Conservation (phyloP, 768 basidiomycete species). For the Trametes maxima region DNA sequence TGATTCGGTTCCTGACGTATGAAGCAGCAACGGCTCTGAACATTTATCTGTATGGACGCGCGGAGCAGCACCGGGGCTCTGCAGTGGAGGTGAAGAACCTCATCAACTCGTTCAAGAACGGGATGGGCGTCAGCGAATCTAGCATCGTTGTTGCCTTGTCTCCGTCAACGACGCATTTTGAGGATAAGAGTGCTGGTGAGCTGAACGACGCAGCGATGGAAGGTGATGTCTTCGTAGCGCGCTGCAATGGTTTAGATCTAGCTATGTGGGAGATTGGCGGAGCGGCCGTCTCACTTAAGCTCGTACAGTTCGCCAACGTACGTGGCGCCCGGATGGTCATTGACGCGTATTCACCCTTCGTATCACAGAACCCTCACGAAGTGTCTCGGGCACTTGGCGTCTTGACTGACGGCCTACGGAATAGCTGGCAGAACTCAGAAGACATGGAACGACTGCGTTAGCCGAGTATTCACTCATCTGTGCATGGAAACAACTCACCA, state of each 20-base stretch:
- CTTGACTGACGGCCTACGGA: conserved; percentile 73
- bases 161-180: conserved; percentile 31
- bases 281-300: conserved; percentile 65
- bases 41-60: conserved; percentile 63
- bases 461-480: conserved; percentile 30
- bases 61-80: conserved; percentile 37
- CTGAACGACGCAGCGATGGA: conserved; percentile 18
- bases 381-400: conserved; percentile 72
- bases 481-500: neutral
- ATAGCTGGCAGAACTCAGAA: conserved; percentile 92
- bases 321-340: conserved; percentile 21
- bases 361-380: conserved; percentile 68
- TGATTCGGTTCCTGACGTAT: conserved; percentile 81
- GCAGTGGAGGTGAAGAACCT: conserved; percentile 33
- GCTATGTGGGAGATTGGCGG: conserved; percentile 86
- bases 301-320: conserved; percentile 79
- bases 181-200: conserved; percentile 15
- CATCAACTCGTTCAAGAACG: conserved; percentile 48
- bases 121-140: conserved; percentile 45
- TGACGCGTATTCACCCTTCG: neutral
- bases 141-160: conserved; percentile 44
- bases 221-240: conserved; percentile 65
- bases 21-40: conserved; percentile 83
- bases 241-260: conserved; percentile 66
- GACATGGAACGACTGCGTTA: conserved; percentile 89